Base-by-base conservation (phyloP, 768 basidiomycete species). In the Lactarius pseudohatsudake region DNA sequence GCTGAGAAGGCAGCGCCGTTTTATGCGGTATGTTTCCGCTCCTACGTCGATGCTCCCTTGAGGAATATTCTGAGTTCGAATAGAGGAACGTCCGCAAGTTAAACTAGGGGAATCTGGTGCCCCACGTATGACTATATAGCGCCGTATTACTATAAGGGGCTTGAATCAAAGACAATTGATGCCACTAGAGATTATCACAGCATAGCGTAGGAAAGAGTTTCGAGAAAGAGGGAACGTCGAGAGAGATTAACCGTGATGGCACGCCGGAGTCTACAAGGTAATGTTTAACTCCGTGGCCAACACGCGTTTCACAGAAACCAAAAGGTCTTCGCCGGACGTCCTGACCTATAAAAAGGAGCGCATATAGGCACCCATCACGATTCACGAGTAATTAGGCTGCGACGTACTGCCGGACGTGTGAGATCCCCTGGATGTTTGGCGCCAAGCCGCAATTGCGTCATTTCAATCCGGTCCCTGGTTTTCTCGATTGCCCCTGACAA, bases 1-100 rank as follows among this genome's bases (percentile, higher is more conserved):
- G 32, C 30, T 22, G 65, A 66, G 32, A 66, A 62, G 18, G 30
- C 65, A 5, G 65, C 61, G 15, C 61, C 65, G 2, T 62, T 66
- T n/a, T 62, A 66, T 34, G 57, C 50, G 30, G 65, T 66, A 43
- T 11, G 65, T 58, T 26, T 43, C 11, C 10, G 7, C 8, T 0
- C 16, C 32, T 28, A n/a, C 22, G 7, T 11, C 36, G 1, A 26
- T 22, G 30, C 4, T 1, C 40, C 4, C 11, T 10, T 0, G 7
- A 40, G 32, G 41, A 13, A 15, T 13, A 28, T 53, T 62, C 38
- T 57, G 50, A 13, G 10, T 32, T 54, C 16, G 65, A 59, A 28
- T 36, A 66, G 65, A 63, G 38, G 47, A 63, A 54, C 16, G 50
- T 66, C 47, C 57, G 32, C 57, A 59, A 43, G 40, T 45, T 66